Evolutionary conservation across 2,329 filamentous ascomycete genomes (phyloP), one percentile per base, ranked within the genome.

Genomic region (Aspergillus uvarum): DNA sequence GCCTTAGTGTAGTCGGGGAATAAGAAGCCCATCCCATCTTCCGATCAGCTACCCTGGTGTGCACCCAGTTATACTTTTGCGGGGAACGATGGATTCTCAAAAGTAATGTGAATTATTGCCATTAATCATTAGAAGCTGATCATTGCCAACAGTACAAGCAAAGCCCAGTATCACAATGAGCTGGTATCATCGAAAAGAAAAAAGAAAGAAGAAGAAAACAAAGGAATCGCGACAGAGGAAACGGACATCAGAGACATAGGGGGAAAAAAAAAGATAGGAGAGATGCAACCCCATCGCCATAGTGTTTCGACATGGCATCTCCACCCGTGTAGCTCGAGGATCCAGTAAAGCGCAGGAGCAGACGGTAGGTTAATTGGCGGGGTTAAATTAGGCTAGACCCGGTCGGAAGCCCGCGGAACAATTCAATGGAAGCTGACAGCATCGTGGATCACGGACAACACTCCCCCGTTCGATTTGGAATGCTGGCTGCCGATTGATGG

Each of bases 131-230:
- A 70, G 65, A 68, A 62, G 47, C 61, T 67, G 71, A 68, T 63
- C 63, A 69, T 60, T 63, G 62, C 62, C 59, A 64, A 67, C 56
- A 62, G 60, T 59, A 64, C 54, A 67, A 65, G 52, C 62, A 64
- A 68, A 68, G 69, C 71, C 68, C 66, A 68, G 63, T 63, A 67
- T 67, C 65, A 68, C 63, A 68, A 70, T 71, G 69, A 74, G 71
- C 69, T 74, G 74, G 74, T 76, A 76, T 76, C 74, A 75, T 72
- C 67, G 65, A 68, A 68, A 65, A 57, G 63, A 62, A 64, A 62
- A 65, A 64, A 65, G 57, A 61, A 29, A 58, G 26, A 29, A 68
- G 68, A 64, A 57, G 63, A 63, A 64, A 62, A 65, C 63, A 65
- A 58, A 65, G 65, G 60, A 31, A 58, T 2, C 8, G 56, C 58